Conservation (phyloP, 106 monocot genomes). For the Allium sativum region DNA sequence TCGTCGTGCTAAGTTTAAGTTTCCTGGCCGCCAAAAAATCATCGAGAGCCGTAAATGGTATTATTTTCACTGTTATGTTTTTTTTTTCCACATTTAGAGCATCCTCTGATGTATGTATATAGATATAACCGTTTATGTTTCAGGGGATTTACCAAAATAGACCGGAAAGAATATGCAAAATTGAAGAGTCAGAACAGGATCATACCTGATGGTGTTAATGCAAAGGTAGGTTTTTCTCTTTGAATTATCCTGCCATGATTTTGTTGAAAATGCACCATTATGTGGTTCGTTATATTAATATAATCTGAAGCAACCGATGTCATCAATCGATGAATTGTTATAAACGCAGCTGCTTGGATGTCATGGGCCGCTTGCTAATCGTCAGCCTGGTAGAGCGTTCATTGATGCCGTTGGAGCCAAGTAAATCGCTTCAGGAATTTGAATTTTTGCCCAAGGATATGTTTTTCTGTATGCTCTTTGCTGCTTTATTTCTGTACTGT, state of each 20-base stretch:
- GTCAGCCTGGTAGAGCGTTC: conserved; percentile 41
- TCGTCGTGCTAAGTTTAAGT: conserved; percentile 51
- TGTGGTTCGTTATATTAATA: neutral
- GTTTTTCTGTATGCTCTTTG: too few relatives aligned
- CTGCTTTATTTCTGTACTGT: too few relatives aligned
- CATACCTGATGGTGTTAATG: conserved; percentile 39
- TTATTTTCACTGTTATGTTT: neutral
- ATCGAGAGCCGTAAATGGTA: conserved; percentile 23
- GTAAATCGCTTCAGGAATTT: too few relatives aligned
- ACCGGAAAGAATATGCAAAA: conserved; percentile 29
- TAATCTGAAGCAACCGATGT: neutral
- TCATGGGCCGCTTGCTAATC: conserved; percentile 30
- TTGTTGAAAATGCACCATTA: too few relatives aligned
- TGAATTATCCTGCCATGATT: too few relatives aligned
- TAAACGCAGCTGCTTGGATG: conserved; percentile 29
- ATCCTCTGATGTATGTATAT: neutral
- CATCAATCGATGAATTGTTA: too few relatives aligned
- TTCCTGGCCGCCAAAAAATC: conserved; percentile 44
- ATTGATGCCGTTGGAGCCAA: neutral
- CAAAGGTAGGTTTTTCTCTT: neutral
- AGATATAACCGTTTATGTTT: neutral
- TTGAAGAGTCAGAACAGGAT: conserved; percentile 35
- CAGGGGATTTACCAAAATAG: conserved; percentile 54
- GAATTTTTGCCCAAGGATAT: too few relatives aligned
- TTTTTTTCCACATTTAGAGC: too few relatives aligned